These are phyloP conservation scores for Edaphochlamys debaryana DNA, from an alignment of 139 green algal genomes.

Conservation along the genomic window DNA sequence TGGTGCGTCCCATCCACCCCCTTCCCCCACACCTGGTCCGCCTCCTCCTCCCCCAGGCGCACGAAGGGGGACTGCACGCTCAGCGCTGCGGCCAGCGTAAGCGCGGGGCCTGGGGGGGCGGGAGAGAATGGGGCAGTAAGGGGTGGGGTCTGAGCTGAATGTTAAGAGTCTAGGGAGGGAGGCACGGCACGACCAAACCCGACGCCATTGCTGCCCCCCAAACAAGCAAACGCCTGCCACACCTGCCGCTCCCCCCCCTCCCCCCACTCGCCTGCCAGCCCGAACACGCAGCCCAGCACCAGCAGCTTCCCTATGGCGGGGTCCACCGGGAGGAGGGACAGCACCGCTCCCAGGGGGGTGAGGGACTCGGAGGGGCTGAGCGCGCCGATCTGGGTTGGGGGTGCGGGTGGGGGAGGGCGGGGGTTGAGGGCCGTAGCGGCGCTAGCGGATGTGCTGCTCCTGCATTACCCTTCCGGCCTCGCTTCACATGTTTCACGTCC, in stretches of 20 bases:
- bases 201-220: too few relatives aligned
- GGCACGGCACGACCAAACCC: background rate
- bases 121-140: background rate
- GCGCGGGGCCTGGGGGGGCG: slow-evolving; percentile 17
- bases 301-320: slow-evolving; percentile 56
- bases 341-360: slow-evolving; percentile 73
- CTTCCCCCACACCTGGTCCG: slow-evolving; percentile 13
- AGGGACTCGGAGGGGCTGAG: slow-evolving; percentile 57
- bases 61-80: slow-evolving; percentile 57
- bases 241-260: background rate
- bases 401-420: background rate
- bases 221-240: too few relatives aligned
- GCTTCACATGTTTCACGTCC: background rate
- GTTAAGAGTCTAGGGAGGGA: background rate
- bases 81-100: slow-evolving; percentile 54
- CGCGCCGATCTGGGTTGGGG: slow-evolving; percentile 40
- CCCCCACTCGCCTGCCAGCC: background rate
- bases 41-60: slow-evolving; percentile 44
- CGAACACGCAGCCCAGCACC: slow-evolving; percentile 44
- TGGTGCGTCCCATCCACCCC: too few relatives aligned
- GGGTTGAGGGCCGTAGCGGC: background rate
- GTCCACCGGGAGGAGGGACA: slow-evolving; percentile 68
- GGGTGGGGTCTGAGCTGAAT: too few relatives aligned
- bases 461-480: background rate
- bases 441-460: background rate